Base-by-base conservation (phyloP, 2,329 filamentous ascomycete genomes). In the Hirsutella rhossiliensis region DNA sequence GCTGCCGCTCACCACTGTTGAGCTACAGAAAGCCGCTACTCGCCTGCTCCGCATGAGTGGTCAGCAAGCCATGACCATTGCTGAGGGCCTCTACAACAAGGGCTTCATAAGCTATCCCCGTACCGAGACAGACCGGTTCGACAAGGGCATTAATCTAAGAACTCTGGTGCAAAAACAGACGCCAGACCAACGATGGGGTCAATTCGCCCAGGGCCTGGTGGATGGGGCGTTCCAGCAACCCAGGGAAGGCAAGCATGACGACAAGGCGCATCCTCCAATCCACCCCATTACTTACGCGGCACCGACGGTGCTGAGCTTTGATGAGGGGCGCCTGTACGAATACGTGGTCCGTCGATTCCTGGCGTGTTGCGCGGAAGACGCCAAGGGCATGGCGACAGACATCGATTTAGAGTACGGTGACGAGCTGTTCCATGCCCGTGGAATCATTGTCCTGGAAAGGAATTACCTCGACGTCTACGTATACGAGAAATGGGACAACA, bases 51-150 rank as follows among this genome's bases (percentile, higher is more conserved):
- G 80, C n/a, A 87, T 98, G 80, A 87, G 82, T 50, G 89, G 89
- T 66, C 84, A 94, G 54, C 76, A 83, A 47, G 87, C 94, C 38
- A 96, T 98, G 89, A 82, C 75, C 41, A 72, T 83, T 20, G 92
- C 92, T 5, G 92, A 98, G 62, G 70, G 71, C 5, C 75, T 98
- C 2, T 98, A 98, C 67, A 89, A 88, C 40, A 88, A 84, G 61
- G 92, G 92, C 0, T 97, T 89, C 65, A 95, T 98, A 63, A 96
- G 89, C 62, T 98, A 98, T 62, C 92, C 92, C 1, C 81, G 92
- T 63, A 98, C 92, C 0, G 92, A 98, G 62, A 98, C 92, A 0
- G 92, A 98, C 61, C 84, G 90, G 29, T 98, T 97, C 57, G 89
- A 96, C 56, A 79, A 78, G 54, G 90, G 76, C 5, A 96, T 97